Evolutionary conservation across 805 yeast species (phyloP), one percentile per base, ranked within the genome.

Genomic region (Saturnispora besseyi): DNA sequence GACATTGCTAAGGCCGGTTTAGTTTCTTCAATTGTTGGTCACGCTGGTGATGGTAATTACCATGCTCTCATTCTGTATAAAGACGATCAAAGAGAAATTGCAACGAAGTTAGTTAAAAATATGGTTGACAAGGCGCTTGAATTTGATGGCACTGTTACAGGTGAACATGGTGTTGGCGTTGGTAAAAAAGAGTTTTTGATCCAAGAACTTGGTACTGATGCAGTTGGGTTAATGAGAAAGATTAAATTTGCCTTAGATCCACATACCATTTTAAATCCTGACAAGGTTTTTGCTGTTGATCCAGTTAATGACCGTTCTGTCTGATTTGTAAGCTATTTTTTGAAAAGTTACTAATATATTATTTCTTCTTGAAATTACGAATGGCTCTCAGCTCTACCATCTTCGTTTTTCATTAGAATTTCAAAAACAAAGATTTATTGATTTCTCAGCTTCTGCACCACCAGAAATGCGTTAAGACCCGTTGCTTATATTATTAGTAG

Each of bases 21-120:
- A 49, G 57, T 66, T 12, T 81, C 83, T 15, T 77, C 90, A 5
- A 75, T 84, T 26, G 80, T 88, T 61, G 96, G 95, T 4, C 96
- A 88, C 63, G 88, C 84, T 30, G 96, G 96, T 11, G 96, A 88
- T 65, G 96, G 96, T 26, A 88, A 88, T 66, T 86, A 88, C 69
- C 96, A 88, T 62, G 84, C 87, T 12, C 74, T 86, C 51, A 58
- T 65, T 22, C 59, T 88, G 31, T 68, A 82, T 48, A 87, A 81
- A 65, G 77, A 80, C 53, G 69, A 72, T 48, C 74, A 81, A 52
- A 67, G 74, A 49, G 60, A 57, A 8, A 67, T 69, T 46, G 82
- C 79, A 18, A 78, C 76, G 53, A 64, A 62, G 2, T 65, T 82
- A 22, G 95, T 86, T 10, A 81, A 82, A 55, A 70, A 83, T 45